Percentiles rank a stretch among this genome's conserved stretches.
phyloP scores from a whole-genome alignment of 169 alveolate genomes.

The Theileria equi region DNA sequence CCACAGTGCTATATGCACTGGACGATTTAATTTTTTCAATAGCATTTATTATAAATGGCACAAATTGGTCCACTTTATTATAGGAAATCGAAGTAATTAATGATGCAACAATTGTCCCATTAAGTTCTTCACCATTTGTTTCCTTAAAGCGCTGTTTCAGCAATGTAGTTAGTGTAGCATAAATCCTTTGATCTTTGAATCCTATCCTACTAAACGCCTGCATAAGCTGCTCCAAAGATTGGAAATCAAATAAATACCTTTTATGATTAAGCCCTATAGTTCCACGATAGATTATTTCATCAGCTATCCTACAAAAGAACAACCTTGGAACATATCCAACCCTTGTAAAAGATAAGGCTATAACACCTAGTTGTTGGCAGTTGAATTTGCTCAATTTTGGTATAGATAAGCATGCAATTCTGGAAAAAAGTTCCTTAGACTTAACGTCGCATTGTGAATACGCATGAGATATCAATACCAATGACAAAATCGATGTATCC shows the following conservation, averaged over 20 bases:
- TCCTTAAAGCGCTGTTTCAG: conserved; percentile 24
- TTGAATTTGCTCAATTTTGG: not conserved
- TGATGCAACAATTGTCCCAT: conserved; percentile 47
- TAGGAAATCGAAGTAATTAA: conserved; percentile 38
- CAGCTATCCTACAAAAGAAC: conserved; percentile 49
- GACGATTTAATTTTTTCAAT: conserved; percentile 6
- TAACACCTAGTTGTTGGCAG: conserved; percentile 38
- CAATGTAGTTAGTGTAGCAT: conserved; percentile 37
- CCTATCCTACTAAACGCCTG: conserved; percentile 55
- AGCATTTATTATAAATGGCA: conserved; percentile 41
- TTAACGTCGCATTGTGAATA: conserved; percentile 29
- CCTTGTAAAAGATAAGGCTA: conserved; percentile 43
- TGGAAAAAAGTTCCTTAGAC: conserved; percentile 20
- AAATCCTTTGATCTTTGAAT: conserved; percentile 44
- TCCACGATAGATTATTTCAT: conserved; percentile 56
- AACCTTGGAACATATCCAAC: conserved; percentile 22
- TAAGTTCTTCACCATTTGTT: conserved; percentile 4
- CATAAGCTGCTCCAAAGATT: conserved; percentile 58
- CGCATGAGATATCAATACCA: conserved; percentile 47
- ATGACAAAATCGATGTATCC: conserved; percentile 35
- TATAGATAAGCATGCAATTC: conserved; percentile 17
- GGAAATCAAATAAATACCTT: conserved; percentile 48
- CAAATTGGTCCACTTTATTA: conserved; percentile 23
- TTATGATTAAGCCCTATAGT: conserved; percentile 54
- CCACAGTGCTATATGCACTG: conserved; percentile 44